Percentiles rank a stretch among this genome's conserved stretches.
Conservation (phyloP, 2,329 filamentous ascomycete genomes). For the Plectosphaerella plurivora region DNA sequence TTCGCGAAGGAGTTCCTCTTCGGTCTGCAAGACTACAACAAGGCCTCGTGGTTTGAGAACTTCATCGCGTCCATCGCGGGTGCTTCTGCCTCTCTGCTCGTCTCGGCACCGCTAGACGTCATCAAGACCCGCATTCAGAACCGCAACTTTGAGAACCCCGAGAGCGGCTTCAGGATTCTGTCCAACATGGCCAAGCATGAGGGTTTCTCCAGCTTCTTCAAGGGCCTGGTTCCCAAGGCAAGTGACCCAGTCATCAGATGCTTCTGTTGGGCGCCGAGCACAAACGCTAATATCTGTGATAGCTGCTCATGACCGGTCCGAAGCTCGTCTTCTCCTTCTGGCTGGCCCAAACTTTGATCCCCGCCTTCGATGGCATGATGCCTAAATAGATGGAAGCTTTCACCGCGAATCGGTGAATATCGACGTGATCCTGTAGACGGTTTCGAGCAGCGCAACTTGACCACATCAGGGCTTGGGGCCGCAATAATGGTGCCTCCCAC, state of each 20-base stretch:
- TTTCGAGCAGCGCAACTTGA: too few species aligned
- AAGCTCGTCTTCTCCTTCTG: conserved; percentile 99
- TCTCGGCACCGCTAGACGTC: conserved; percentile 94
- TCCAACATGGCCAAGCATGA: conserved; percentile 92
- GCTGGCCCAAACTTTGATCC: conserved; percentile 97
- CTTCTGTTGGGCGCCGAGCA: not conserved
- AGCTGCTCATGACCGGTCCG: conserved; percentile 96
- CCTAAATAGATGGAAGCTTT: conserved; percentile 21
- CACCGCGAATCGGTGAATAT: not conserved
- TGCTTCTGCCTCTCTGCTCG: conserved; percentile 89
- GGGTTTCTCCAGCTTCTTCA: conserved; percentile 86
- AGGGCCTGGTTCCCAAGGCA: conserved; percentile 90
- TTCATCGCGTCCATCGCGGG: conserved; percentile 94
- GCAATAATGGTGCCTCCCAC: too few species aligned
- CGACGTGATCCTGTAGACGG: too few species aligned
- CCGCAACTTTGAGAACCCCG: conserved; percentile 96
- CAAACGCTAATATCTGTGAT: not conserved
- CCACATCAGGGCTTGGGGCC: too few species aligned
- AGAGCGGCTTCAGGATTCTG: conserved; percentile 88
- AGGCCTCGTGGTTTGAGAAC: conserved; percentile 90
- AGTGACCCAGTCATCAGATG: conserved; percentile 11
- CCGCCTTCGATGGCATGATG: conserved; percentile 66
- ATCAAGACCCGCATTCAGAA: conserved; percentile 99
- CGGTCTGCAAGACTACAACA: conserved; percentile 89
- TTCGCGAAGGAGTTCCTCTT: conserved; percentile 97